These are phyloP conservation scores for Oryza glaberrima DNA, from an alignment of 176 grass and related monocot species.

Conservation along the genomic window DNA sequence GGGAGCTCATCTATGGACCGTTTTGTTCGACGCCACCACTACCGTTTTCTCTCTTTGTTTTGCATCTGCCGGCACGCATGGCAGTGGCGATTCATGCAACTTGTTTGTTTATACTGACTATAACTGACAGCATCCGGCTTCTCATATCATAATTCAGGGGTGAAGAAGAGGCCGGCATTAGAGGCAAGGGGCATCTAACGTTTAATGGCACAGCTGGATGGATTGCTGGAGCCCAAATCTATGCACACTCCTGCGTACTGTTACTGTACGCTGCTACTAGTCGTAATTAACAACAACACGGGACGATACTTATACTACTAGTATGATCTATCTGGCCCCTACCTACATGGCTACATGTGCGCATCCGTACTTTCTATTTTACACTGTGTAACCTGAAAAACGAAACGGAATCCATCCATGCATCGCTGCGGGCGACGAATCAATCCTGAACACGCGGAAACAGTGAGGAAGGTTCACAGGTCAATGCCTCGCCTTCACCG, in stretches of 20 bases:
- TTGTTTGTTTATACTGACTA: background rate
- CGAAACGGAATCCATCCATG: background rate
- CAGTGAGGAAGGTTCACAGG: slow-evolving; percentile 13
- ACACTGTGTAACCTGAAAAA: background rate
- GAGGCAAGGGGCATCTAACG: background rate
- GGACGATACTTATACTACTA: background rate
- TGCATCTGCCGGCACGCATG: background rate
- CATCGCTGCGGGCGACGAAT: background rate
- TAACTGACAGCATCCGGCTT: background rate
- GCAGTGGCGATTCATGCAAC: background rate
- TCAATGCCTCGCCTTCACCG: slow-evolving; percentile 21
- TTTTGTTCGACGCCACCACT: background rate
- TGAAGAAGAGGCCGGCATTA: background rate
- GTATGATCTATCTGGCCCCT: background rate
- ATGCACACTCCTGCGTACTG: background rate
- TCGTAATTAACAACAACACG: background rate
- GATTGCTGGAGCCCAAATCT: background rate
- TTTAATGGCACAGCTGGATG: slow-evolving; percentile 22
- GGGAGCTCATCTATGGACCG: background rate
- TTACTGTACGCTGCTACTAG: background rate
- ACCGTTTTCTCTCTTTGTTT: background rate
- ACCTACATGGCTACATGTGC: background rate
- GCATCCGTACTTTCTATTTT: background rate
- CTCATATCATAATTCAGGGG: background rate
- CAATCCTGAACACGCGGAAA: background rate